phyloP scores from a whole-genome alignment of 768 basidiomycete genomes.

The Tulasnella sp. region DNA sequence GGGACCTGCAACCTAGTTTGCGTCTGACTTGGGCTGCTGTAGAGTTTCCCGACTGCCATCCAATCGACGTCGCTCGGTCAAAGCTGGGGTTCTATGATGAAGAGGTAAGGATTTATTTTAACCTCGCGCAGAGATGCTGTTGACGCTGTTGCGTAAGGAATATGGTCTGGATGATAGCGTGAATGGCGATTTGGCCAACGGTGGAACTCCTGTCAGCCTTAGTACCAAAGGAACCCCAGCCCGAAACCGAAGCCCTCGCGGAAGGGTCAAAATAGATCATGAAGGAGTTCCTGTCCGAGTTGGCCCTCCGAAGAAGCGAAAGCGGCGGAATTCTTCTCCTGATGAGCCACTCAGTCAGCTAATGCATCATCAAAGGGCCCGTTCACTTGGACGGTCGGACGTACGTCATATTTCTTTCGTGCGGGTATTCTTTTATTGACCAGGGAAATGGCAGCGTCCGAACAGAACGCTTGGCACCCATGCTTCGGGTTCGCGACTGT shows the following conservation, averaged over 20 bases:
- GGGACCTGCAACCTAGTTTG: background rate
- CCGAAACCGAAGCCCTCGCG: too few species aligned
- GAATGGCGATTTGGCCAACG: background rate
- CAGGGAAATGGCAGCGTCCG: background rate
- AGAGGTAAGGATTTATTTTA: slow-evolving; percentile 19
- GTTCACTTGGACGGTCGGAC: background rate
- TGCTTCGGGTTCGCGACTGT: background rate
- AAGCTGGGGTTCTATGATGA: slow-evolving; percentile 58
- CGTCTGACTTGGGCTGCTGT: slow-evolving; percentile 43
- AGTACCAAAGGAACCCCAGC: background rate
- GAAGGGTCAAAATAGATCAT: background rate
- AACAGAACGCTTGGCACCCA: background rate
- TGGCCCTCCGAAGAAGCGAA: background rate
- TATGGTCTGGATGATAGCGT: background rate
- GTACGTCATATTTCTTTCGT: background rate
- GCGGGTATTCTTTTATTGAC: background rate
- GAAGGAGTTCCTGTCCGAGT: background rate
- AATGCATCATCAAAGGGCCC: background rate
- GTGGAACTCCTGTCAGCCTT: background rate
- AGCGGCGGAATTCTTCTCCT: background rate
- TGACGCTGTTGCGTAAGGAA: background rate
- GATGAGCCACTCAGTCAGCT: background rate
- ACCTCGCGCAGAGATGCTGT: too few species aligned
- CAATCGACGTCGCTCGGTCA: slow-evolving; percentile 37
- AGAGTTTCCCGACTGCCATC: slow-evolving; percentile 43